phyloP scores from a whole-genome alignment of 305 asterid genomes.

The Rubia occidens region DNA sequence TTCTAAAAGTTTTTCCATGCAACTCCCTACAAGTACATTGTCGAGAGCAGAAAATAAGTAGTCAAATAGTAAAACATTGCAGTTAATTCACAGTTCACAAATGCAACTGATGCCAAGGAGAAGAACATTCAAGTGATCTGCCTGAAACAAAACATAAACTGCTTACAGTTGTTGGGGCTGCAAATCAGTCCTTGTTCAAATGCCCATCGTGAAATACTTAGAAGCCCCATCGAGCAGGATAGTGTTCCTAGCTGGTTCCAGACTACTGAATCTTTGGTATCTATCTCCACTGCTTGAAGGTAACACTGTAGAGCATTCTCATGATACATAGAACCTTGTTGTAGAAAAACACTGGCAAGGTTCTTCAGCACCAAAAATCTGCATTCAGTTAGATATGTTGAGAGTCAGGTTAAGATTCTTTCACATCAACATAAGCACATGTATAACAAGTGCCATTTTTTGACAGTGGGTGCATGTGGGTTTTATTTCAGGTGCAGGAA shows the following conservation, averaged over 20 bases:
- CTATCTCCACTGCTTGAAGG: constrained; percentile 97
- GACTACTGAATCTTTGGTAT: constrained; percentile 77
- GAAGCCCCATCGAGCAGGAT: constrained; percentile 91
- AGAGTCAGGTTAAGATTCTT: not conserved
- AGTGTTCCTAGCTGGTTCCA: constrained; percentile 98
- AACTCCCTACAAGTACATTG: constrained; percentile 62
- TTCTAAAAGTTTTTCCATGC: constrained; percentile 98
- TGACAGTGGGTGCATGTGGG: not conserved
- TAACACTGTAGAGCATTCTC: constrained; percentile 88
- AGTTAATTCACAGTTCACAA: not conserved
- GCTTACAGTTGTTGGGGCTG: constrained; percentile 96
- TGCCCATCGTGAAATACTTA: constrained; percentile 98
- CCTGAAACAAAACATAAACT: constrained; percentile 18
- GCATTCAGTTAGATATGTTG: constrained; percentile 29
- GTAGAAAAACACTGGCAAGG: constrained; percentile 82
- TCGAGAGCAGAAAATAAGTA: constrained; percentile 14
- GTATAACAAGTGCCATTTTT: not conserved
- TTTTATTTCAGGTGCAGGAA: not conserved
- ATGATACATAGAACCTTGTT: constrained; percentile 58
- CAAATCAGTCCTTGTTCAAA: constrained; percentile 93
- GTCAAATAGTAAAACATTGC: not conserved
- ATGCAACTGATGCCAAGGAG: not conserved
- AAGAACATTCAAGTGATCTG: not conserved
- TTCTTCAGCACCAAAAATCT: constrained; percentile 91
- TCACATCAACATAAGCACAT: not conserved